Evolutionary conservation across 352 stramenopile genomes (phyloP), one percentile per base, ranked within the genome.

Genomic region (Pythium chondricola): DNA sequence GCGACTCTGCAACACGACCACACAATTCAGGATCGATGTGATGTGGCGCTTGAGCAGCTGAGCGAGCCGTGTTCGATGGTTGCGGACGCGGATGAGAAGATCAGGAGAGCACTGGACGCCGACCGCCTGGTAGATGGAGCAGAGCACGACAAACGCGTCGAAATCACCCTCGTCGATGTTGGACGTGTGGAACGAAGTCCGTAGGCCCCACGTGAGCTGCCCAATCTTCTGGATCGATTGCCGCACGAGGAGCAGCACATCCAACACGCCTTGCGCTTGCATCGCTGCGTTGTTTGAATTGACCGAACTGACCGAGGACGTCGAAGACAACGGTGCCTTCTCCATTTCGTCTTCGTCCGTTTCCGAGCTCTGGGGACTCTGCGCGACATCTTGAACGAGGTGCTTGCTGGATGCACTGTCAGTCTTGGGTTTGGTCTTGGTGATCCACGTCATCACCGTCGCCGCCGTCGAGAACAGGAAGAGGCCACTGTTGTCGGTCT

Each of bases 211-310:
- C 5, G 79, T 89, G 16, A 93, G 58, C 42, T 88, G 77, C 8
- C 79, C 77, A 17, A 93, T 87, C 48, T 75, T 77, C 59, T 90
- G 79, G 18, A 91, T 86, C n/a, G 79, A 88, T 51, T 93, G 82
- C 21, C 82, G 79, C 21, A 93, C 82, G 2, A 93, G 67, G 13
- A 93, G 43, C 9, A 93, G 59, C 14, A 79, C 81, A 26, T 93
- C 82, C 14, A 93, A 48, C 7, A 90, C 76, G 21, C 82, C 79
- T 33, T 63, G 56, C 16, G 75, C 67, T 14, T 72, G 65, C 7
- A n/a, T n/a, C n/a, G 74, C 73, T 17, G 68, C 70, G 43, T 53
- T 69, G 31, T 69, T 83, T 39, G 80, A 83, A 17, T 63, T 68
- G 18, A 63, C 57, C 25, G 77, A 80, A 35, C 56, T 88, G 3